phyloP scores from a whole-genome alignment of 208 protist genomes.

The Trypanosoma brucei region DNA sequence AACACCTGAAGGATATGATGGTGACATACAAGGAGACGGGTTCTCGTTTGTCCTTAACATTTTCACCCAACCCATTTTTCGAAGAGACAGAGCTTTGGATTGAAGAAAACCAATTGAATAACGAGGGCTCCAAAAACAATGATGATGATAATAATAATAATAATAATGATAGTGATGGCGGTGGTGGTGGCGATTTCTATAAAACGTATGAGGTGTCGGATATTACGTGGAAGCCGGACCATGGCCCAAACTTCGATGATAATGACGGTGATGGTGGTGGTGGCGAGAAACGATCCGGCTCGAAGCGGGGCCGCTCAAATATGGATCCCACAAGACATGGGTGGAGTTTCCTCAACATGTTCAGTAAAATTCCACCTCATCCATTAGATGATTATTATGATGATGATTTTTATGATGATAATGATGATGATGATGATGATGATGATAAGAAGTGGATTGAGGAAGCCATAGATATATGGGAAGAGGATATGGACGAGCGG shows the following conservation, averaged over 20 bases:
- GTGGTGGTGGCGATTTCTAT: slow-evolving; percentile 2
- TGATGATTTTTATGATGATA: slow-evolving; percentile 49
- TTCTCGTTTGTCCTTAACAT: slow-evolving; percentile 39
- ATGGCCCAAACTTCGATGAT: slow-evolving; percentile 33
- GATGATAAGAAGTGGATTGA: slow-evolving; percentile 15
- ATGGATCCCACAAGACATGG: slow-evolving; percentile 15
- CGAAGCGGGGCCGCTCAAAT: too few relatives aligned
- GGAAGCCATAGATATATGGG: slow-evolving; percentile 23
- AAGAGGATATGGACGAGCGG: slow-evolving; percentile 72
- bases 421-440: slow-evolving; percentile 35
- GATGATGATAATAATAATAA: slow-evolving; percentile 6
- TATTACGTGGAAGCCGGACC: slow-evolving; percentile 66
- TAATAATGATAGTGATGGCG: slow-evolving; percentile 1
- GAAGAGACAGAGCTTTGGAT: slow-evolving; percentile 72
- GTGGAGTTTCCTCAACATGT: slow-evolving; percentile 72
- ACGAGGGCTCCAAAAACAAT: background rate
- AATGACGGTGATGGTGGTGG: slow-evolving; percentile 29
- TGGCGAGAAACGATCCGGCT: slow-evolving; percentile 17
- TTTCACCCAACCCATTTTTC: slow-evolving; percentile 71
- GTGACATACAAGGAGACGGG: slow-evolving; percentile 43
- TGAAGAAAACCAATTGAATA: slow-evolving; percentile 13
- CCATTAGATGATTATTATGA: slow-evolving; percentile 26
- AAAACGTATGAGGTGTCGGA: slow-evolving; percentile 41
- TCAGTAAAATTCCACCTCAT: slow-evolving; percentile 63
- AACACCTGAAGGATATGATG: slow-evolving; percentile 46